These are phyloP conservation scores for Periconia digitata DNA, from an alignment of 2,329 filamentous ascomycete genomes.

Conservation along the genomic window DNA sequence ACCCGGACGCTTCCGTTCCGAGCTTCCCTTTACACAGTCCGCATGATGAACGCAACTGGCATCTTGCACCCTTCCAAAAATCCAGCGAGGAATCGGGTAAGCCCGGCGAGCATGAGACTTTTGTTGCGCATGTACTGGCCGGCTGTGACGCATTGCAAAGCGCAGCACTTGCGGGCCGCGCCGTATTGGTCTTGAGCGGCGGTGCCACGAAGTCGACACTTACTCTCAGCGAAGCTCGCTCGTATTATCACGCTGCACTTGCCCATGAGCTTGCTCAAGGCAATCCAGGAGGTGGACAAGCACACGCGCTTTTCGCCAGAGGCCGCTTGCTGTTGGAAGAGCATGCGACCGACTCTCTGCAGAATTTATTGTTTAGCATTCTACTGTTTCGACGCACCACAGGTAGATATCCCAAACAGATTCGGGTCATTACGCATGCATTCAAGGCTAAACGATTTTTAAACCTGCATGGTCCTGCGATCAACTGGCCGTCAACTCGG, in stretches of 20 bases:
- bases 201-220: slow-evolving; percentile 46
- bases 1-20: slow-evolving; percentile 27
- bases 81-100: slow-evolving; percentile 42
- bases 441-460: slow-evolving; percentile 51
- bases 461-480: slow-evolving; percentile 43
- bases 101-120: slow-evolving; percentile 74
- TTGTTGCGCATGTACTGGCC: slow-evolving; percentile 71
- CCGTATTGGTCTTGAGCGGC: slow-evolving; percentile 72
- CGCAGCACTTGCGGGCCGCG: slow-evolving; percentile 45
- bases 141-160: slow-evolving; percentile 59
- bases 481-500: slow-evolving; percentile 45
- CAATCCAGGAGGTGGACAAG: slow-evolving; percentile 24
- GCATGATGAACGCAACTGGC: slow-evolving; percentile 51
- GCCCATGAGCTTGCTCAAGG: slow-evolving; percentile 25
- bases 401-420: slow-evolving; percentile 43
- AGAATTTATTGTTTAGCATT: slow-evolving; percentile 80
- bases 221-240: slow-evolving; percentile 39
- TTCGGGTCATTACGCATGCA: slow-evolving; percentile 51
- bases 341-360: slow-evolving; percentile 79
- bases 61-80: slow-evolving; percentile 74
- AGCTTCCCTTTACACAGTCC: slow-evolving; percentile 33
- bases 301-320: slow-evolving; percentile 34
- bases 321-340: slow-evolving; percentile 63
- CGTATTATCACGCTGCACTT: slow-evolving; percentile 39
- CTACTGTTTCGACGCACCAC: slow-evolving; percentile 51